Percentiles rank a stretch among this genome's conserved stretches.
Evolutionary conservation across 768 basidiomycete genomes (phyloP).

Genomic region (Pleurotus djamor): DNA sequence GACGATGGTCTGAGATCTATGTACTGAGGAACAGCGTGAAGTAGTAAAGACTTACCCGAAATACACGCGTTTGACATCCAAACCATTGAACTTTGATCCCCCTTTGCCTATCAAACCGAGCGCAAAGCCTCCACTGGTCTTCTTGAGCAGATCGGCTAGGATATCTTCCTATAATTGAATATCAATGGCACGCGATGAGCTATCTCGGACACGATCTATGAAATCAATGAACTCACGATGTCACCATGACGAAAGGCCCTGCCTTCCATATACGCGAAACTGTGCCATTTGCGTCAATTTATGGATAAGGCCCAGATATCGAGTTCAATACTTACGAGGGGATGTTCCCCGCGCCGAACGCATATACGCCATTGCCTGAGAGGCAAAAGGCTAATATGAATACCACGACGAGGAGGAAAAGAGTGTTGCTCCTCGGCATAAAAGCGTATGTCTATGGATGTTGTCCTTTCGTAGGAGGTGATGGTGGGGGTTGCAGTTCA

Average conservation of each 20-base stretch:
- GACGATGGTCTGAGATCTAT: not conserved
- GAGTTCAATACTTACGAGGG: constrained; percentile 29
- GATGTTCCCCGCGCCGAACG: constrained; percentile 87
- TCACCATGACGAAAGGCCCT: constrained; percentile 88
- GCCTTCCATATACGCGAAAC: constrained; percentile 85
- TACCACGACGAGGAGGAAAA: constrained; percentile 41
- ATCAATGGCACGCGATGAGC: constrained; percentile 11
- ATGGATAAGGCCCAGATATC: not conserved
- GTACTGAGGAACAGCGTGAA: not conserved
- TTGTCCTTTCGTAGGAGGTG: not conserved
- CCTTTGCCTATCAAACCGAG: constrained; percentile 57
- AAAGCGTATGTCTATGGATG: constrained; percentile 17
- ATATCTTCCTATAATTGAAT: constrained; percentile 59
- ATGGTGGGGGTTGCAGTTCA: too few relatives aligned
- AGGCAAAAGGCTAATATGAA: constrained; percentile 56
- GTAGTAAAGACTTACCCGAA: constrained; percentile 54
- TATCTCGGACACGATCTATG: constrained; percentile 14
- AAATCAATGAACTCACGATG: constrained; percentile 48
- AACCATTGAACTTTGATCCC: constrained; percentile 67
- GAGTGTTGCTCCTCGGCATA: constrained; percentile 32
- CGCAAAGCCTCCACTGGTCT: constrained; percentile 52
- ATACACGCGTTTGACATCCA: constrained; percentile 85
- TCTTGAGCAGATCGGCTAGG: constrained; percentile 59
- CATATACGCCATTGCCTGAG: constrained; percentile 57
- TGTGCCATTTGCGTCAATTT: constrained; percentile 21